Base-by-base conservation (phyloP, 2,329 filamentous ascomycete genomes). In the Leptoxyphium fumago region DNA sequence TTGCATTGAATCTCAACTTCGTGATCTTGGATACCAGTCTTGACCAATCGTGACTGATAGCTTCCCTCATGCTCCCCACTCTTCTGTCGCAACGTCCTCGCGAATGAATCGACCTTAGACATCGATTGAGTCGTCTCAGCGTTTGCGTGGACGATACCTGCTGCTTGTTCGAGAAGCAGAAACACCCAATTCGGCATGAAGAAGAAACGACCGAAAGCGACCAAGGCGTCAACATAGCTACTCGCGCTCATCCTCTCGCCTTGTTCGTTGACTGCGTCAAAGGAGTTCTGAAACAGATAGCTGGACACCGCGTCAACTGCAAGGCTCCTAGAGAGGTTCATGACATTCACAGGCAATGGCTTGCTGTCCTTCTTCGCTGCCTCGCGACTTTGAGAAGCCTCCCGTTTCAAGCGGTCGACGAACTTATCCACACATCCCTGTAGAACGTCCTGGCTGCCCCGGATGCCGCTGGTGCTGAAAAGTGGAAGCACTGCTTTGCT, bases 171-270 rank as follows among this genome's bases (percentile, higher is more conserved):
- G 17, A 68, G 48, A 11, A 61, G 53, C 10, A 58, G 45, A 45
- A 72, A 70, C 2, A 62, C 50, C 39, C 48, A 56, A 18, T 61
- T 66, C 1, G 69, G 70, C 1, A 76, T 53, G 49, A 73, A 73
- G 53, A 72, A 75, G 53, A 75, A 74, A 2, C 70, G 61, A 0
- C 72, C 71, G 6, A 75, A 67, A 4, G 67, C 71, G 2, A 76
- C 72, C 49, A 73, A 72, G 2, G 67, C 63, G 52, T 76, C 69
- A 10, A 77, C 72, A 51, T 75, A 75, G 0, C 61, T 56, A 39
- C 63, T 63, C n/a, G 69, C 62, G 44, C 64, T 64, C 47, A 72
- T 47, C 32, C 50, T 48, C 7, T 59, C 52, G 14, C 53, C 55
- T 28, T 47, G 41, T 51, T 71, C 69, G 1, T 57, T 53, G 2